Percentiles rank a stretch among this genome's conserved stretches.
phyloP scores from a whole-genome alignment of 805 yeast species.

The Wickerhamiella domercqiae region DNA sequence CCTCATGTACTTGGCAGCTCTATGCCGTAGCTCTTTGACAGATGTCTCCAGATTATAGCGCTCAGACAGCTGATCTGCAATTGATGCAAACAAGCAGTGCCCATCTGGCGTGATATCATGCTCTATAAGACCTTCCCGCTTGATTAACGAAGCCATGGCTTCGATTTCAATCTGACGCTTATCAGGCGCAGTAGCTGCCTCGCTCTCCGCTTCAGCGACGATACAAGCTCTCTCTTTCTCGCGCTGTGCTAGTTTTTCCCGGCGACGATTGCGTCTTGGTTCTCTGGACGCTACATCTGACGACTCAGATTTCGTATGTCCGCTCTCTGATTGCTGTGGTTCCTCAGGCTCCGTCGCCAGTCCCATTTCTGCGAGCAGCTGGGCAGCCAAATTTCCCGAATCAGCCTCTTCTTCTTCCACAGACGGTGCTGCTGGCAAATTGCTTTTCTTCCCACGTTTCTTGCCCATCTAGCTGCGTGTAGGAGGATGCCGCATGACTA shows the following conservation, averaged over 20 bases:
- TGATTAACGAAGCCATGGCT: constrained; percentile 41
- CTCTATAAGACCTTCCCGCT: constrained; percentile 33
- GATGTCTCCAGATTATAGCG: constrained; percentile 32
- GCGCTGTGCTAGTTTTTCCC: constrained; percentile 64
- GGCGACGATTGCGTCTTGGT: constrained; percentile 53
- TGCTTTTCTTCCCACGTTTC: neutral
- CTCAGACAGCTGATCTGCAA: constrained; percentile 54
- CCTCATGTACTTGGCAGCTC: constrained; percentile 54
- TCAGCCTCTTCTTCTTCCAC: constrained; percentile 14
- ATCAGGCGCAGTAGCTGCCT: constrained; percentile 54
- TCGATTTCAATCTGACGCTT: constrained; percentile 56
- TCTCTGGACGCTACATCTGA: no score
- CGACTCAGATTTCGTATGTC: constrained; percentile 3
- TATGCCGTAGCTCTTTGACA: constrained; percentile 41
- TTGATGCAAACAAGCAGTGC: constrained; percentile 78
- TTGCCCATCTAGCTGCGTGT: constrained; percentile 1
- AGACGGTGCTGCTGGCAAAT: neutral
- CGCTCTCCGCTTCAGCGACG: constrained; percentile 51
- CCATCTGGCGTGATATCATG: constrained; percentile 81
- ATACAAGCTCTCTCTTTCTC: constrained; percentile 51
- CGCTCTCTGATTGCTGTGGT: constrained; percentile 3
- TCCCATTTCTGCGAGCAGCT: constrained; percentile 44
- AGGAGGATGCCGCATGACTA: no score
- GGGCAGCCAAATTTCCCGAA: constrained; percentile 42
- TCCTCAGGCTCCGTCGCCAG: constrained; percentile 4